A percentile compares a stretch with the other conserved stretches of the same genome.
Conservation (phyloP, 805 yeast species). For the Candida fluviatilis region DNA sequence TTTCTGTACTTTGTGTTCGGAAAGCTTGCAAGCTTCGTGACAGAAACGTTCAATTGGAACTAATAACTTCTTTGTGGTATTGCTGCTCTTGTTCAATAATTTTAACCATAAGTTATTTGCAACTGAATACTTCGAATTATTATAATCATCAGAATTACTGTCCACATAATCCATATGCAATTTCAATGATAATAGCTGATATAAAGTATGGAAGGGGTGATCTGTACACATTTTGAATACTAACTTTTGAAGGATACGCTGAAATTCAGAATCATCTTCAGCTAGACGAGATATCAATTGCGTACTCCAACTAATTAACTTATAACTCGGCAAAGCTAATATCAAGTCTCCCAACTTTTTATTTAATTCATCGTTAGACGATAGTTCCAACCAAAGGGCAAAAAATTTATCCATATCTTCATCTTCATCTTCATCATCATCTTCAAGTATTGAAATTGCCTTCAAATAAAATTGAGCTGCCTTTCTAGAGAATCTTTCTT, state of each 20-base stretch:
- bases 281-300: slow-evolving; percentile 73
- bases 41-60: slow-evolving; percentile 48
- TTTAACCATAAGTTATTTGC: slow-evolving; percentile 47
- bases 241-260: slow-evolving; percentile 44
- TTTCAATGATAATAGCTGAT: slow-evolving; percentile 55
- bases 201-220: slow-evolving; percentile 74
- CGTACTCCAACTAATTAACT: slow-evolving; percentile 75
- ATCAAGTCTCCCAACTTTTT: slow-evolving; percentile 34
- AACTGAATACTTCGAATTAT: slow-evolving; percentile 44
- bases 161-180: slow-evolving; percentile 35
- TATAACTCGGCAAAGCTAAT: slow-evolving; percentile 47
- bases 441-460: slow-evolving; percentile 44
- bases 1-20: slow-evolving; percentile 40
- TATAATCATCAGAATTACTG: slow-evolving; percentile 24
- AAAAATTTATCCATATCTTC: slow-evolving; percentile 72
- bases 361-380: slow-evolving; percentile 43
- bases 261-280: slow-evolving; percentile 49
- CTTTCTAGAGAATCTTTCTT: slow-evolving; percentile 42
- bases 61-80: slow-evolving; percentile 27
- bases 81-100: slow-evolving; percentile 23
- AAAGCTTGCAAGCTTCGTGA: slow-evolving; percentile 46
- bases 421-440: slow-evolving; percentile 49
- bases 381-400: slow-evolving; percentile 75
- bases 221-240: slow-evolving; percentile 43
- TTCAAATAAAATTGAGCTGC: slow-evolving; percentile 59